Percentiles rank a stretch among this genome's conserved stretches.
Evolutionary conservation across 2,329 filamentous ascomycete genomes (phyloP).

Genomic region (Aspergillus sp.): DNA sequence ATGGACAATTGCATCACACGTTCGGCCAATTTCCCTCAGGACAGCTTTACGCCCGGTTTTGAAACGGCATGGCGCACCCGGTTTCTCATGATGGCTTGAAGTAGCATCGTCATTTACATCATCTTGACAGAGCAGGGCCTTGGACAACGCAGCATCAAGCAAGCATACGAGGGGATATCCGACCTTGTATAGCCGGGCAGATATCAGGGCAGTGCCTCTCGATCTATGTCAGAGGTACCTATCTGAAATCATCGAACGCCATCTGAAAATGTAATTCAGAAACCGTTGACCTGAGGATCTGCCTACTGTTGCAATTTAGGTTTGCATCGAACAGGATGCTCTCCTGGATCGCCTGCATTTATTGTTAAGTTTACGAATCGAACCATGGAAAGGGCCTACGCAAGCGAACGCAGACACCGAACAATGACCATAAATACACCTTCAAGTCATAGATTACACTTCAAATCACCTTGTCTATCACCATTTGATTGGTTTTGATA

Average conservation of each 20-base stretch:
- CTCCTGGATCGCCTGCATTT: not conserved
- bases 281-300: no score
- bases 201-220: no score
- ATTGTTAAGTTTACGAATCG: not conserved
- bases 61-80: no score
- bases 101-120: no score
- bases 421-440: not conserved
- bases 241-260: no score
- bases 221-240: no score
- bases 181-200: not conserved
- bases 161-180: not conserved
- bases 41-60: not conserved
- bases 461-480: not conserved
- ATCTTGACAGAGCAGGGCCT: no score
- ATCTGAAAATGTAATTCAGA: no score
- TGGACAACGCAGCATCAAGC: not conserved
- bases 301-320: no score
- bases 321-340: not conserved
- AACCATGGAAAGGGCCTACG: not conserved
- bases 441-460: not conserved
- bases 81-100: no score
- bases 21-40: no score
- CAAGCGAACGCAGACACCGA: not conserved
- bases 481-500: not conserved
- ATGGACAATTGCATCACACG: no score